Percentiles rank a stretch among this genome's conserved stretches.
Evolutionary conservation across 139 green algal genomes (phyloP).

Genomic region (Picochlorum sp.): DNA sequence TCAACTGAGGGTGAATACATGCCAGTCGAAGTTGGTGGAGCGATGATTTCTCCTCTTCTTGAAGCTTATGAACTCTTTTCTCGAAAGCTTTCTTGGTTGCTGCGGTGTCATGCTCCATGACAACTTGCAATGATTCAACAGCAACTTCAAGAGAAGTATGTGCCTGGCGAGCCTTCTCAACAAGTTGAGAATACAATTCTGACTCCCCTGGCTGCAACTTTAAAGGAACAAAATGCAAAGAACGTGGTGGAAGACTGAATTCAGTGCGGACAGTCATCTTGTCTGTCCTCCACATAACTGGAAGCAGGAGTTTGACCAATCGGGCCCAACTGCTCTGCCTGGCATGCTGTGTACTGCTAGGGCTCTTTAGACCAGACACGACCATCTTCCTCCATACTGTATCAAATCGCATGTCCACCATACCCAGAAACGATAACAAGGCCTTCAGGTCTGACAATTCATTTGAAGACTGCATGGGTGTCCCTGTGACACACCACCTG

Average conservation of each 20-base stretch:
- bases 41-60: conserved; percentile 14
- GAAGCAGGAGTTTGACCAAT: conserved; percentile 44
- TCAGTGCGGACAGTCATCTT: conserved; percentile 44
- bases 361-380: neutral
- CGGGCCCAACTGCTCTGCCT: conserved; percentile 5
- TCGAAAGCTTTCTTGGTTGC: neutral
- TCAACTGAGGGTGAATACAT: conserved; percentile 73
- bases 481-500: conserved; percentile 67
- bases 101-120: neutral
- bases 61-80: neutral
- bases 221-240: conserved; percentile 19
- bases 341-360: neutral
- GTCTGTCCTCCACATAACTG: conserved; percentile 69
- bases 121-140: conserved; percentile 7
- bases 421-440: conserved; percentile 71
- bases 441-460: conserved; percentile 80
- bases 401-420: conserved; percentile 1
- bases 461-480: conserved; percentile 58
- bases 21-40: conserved; percentile 53
- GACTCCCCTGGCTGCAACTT: conserved; percentile 20
- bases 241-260: conserved; percentile 46
- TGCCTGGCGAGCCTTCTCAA: neutral
- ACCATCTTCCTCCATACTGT: neutral
- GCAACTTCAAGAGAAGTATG: neutral
- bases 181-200: conserved; percentile 22